phyloP scores from a whole-genome alignment of 768 basidiomycete genomes.

The Sporobolomyces phaffii region DNA sequence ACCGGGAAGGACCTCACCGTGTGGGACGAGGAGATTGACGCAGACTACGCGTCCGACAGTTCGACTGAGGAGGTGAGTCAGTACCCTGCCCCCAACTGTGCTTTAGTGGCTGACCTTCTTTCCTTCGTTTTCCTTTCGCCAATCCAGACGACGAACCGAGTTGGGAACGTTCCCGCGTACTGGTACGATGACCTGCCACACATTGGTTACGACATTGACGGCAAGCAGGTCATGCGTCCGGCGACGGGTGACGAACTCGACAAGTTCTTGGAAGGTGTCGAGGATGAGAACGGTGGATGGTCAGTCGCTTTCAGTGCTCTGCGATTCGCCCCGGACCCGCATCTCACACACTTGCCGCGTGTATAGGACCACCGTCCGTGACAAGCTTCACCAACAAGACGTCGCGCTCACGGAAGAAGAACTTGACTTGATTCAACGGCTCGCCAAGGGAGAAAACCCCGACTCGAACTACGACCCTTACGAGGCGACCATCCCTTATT shows the following conservation, averaged over 20 bases:
- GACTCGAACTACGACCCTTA: conserved; percentile 72
- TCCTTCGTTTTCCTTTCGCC: conserved; percentile 11
- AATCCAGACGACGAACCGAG: conserved; percentile 77
- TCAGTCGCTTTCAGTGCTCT: conserved; percentile 46
- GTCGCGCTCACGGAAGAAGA: conserved; percentile 82
- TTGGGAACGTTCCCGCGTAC: conserved; percentile 90
- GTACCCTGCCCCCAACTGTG: not conserved
- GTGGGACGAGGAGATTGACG: conserved; percentile 61
- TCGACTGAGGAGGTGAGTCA: conserved; percentile 78
- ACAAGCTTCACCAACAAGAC: conserved; percentile 76
- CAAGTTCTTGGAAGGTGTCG: conserved; percentile 87
- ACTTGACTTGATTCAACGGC: conserved; percentile 83
- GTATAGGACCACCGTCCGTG: conserved; percentile 80
- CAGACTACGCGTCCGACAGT: conserved; percentile 83
- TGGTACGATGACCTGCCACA: conserved; percentile 99
- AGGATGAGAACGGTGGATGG: conserved; percentile 79
- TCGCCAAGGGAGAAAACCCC: conserved; percentile 87
- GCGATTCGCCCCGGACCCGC: not conserved
- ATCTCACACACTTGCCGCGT: not conserved
- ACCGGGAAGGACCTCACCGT: conserved; percentile 54
- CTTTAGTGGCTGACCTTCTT: not conserved
- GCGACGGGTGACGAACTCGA: conserved; percentile 94
- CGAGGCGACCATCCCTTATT: conserved; percentile 91
- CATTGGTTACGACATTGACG: conserved; percentile 91
- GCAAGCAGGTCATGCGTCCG: conserved; percentile 86